Percentiles rank a stretch among this genome's conserved stretches.
Conservation (phyloP, 495 filamentous ascomycete genomes). For the Tuber borchii region DNA sequence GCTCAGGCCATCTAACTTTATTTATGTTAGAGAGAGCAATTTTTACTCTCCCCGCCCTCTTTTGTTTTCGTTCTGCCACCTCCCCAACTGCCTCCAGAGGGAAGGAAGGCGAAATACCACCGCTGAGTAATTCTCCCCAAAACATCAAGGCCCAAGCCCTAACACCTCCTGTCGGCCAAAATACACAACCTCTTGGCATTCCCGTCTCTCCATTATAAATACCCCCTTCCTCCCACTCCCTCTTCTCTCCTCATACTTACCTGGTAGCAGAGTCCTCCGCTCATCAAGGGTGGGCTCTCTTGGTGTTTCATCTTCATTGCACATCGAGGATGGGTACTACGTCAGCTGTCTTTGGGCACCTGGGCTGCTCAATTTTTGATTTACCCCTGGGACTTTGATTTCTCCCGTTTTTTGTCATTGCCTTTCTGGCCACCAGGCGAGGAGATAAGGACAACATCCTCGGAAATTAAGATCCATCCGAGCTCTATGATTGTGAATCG, state of each 20-base stretch:
- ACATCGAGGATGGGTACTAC: background rate
- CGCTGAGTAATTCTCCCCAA: no score
- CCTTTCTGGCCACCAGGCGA: background rate
- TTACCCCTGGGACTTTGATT: background rate
- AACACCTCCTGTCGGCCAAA: no score
- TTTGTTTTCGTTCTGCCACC: no score
- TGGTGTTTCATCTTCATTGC: background rate
- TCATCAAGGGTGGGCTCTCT: background rate
- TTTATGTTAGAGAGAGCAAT: no score
- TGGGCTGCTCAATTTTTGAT: background rate
- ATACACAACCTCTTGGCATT: no score
- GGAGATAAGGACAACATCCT: background rate
- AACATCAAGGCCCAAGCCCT: no score
- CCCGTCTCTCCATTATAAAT: background rate
- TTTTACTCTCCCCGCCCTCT: no score
- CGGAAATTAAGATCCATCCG: no score
- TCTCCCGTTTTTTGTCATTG: background rate
- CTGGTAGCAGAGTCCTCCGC: background rate
- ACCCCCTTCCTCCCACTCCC: background rate
- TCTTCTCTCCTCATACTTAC: conserved; percentile 4
- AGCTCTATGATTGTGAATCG: no score
- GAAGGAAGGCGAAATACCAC: no score
- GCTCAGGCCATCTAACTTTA: no score
- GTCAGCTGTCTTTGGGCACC: background rate
- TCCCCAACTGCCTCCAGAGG: no score